Percentiles rank a stretch among this genome's conserved stretches.
These are phyloP conservation scores for Pachyrhizus erosus DNA, from an alignment of 306 rosid species.

Conservation along the genomic window DNA sequence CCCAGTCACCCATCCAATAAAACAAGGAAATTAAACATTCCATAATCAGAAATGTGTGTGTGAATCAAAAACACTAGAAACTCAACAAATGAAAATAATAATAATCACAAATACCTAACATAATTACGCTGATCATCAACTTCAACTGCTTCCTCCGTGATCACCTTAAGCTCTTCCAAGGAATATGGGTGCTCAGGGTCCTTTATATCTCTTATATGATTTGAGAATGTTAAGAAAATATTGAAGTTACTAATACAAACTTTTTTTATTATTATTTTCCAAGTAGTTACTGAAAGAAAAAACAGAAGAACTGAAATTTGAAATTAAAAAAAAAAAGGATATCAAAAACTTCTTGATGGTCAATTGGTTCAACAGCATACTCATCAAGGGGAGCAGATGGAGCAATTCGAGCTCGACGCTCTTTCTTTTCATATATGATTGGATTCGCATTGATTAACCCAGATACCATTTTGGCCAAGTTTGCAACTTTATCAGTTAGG, in stretches of 20 bases:
- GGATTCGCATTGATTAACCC: conserved; percentile 88
- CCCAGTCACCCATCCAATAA: conserved; percentile 9
- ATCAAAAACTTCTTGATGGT: conserved; percentile 87
- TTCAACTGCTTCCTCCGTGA: conserved; percentile 88
- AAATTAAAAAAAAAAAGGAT: conserved; percentile 62
- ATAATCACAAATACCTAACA: conserved; percentile 66
- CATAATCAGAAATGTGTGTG: conserved; percentile 1
- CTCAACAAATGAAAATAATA: not conserved
- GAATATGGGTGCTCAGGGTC: conserved; percentile 95
- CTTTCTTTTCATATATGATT: conserved; percentile 78
- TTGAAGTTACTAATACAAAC: not conserved
- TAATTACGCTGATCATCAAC: conserved; percentile 73
- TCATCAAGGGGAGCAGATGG: conserved; percentile 52
- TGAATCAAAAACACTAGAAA: not conserved
- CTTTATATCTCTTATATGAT: conserved; percentile 91
- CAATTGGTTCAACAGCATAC: conserved; percentile 66
- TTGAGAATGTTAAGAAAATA: conserved; percentile 67
- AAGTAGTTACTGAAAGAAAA: not conserved
- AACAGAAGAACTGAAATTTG: not conserved
- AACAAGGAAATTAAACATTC: conserved; percentile 9
- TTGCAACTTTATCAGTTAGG: conserved; percentile 24
- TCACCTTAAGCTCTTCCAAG: conserved; percentile 94
- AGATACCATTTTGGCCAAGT: conserved; percentile 59
- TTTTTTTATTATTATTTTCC: not conserved
- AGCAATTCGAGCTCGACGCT: conserved; percentile 66